Evolutionary conservation across 306 rosid species (phyloP), one percentile per base, ranked within the genome.

Genomic region (Malus fusca): DNA sequence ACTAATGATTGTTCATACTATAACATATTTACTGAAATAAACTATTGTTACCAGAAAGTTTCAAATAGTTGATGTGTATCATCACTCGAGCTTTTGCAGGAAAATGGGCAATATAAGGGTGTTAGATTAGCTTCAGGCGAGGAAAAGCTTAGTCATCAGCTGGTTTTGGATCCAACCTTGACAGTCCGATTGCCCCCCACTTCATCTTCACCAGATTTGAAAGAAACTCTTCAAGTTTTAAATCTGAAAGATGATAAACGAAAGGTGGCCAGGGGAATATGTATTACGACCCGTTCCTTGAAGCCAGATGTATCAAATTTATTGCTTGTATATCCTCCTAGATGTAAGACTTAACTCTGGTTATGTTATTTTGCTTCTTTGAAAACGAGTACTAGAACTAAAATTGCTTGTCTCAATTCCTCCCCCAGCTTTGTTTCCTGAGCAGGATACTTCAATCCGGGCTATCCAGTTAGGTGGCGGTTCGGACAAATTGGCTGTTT

Each of bases 111-210:
- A 68, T 95, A 85, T 67, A 95, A 85, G 78, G 99, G 99, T 78
- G 90, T 95, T 75, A 91, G 90, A 72, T 85, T 95, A 85, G 95
- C 84, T 84, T 95, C 99, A 2, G 93, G 97, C 75, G 97, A 95
- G 80, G 89, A 90, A 75, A 74, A 88, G 68, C 92, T 83, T 59
- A 87, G 97, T 80, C 83, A 83, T 40, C 95, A 84, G 79, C 84
- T 95, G 84, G 80, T 95, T 80, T 79, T 92, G 80, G 96, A 90
- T 63, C 92, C 99, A 44, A 89, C 92, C 78, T 86, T 89, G 81
- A 82, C 64, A 0, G 84, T 87, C 77, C 84, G 86, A 14, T 77
- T 84, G 46, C 84, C 73, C 0, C 80, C 65, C 53, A 63, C 84
- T 77, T 76, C 84, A 60, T 77, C 88, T 66, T 84, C 77, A 19